phyloP scores from a whole-genome alignment of 192 early-diverging fungal genomes.

The Coemansia furcata region DNA sequence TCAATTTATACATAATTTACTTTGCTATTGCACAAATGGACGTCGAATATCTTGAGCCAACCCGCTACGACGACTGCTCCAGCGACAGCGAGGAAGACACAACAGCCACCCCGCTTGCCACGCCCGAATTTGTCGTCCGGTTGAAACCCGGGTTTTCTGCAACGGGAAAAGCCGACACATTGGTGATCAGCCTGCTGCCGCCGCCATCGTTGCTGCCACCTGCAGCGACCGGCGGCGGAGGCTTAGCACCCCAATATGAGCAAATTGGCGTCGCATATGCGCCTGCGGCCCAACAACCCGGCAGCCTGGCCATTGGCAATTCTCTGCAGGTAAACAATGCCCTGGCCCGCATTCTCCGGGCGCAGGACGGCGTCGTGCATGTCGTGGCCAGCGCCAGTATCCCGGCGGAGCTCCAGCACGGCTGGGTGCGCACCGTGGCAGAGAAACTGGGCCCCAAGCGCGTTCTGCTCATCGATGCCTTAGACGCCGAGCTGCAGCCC shows the following conservation, averaged over 20 bases:
- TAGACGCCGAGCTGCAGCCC: not conserved
- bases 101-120: not conserved
- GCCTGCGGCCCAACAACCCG: conserved; percentile 8
- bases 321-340: conserved; percentile 21
- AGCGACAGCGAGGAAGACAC: conserved; percentile 46
- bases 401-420: conserved; percentile 39
- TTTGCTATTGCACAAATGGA: conserved; percentile 16
- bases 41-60: conserved; percentile 38
- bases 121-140: conserved; percentile 27
- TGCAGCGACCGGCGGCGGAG: not conserved
- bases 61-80: conserved; percentile 38
- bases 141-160: conserved; percentile 1
- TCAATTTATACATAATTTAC: not conserved
- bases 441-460: conserved; percentile 13
- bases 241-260: conserved; percentile 1
- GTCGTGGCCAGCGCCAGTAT: conserved; percentile 14
- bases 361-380: not conserved
- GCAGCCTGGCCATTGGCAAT: not conserved
- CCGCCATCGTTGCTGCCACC: not conserved
- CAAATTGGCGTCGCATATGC: conserved; percentile 35
- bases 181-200: conserved; percentile 32
- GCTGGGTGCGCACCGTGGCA: conserved; percentile 27
- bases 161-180: conserved; percentile 2
- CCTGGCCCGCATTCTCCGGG: conserved; percentile 20
- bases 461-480: conserved; percentile 9